A percentile compares a stretch with the other conserved stretches of the same genome.
These are phyloP conservation scores for Eucalyptus tenuipes DNA, from an alignment of 345 rosid species.

Conservation along the genomic window DNA sequence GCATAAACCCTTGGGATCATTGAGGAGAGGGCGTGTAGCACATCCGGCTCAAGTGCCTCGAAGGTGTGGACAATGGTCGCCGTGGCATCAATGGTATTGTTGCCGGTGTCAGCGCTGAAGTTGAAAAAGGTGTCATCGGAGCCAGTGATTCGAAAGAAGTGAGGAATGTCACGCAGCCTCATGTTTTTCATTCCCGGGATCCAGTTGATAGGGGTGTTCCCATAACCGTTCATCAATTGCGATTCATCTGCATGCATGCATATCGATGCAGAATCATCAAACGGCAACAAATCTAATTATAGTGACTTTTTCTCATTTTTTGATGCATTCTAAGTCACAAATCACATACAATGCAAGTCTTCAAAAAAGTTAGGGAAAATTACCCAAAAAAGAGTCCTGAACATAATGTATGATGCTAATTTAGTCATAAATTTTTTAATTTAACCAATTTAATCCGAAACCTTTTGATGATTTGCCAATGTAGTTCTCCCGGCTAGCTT, in stretches of 20 bases:
- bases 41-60: not conserved
- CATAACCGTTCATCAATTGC: not conserved
- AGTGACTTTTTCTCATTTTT: not conserved
- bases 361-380: not conserved
- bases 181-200: not conserved
- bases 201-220: not conserved
- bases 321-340: not conserved
- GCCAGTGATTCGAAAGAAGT: not conserved
- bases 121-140: not conserved
- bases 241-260: not conserved
- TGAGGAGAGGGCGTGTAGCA: not conserved
- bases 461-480: not conserved
- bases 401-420: not conserved
- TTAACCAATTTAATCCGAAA: too few relatives aligned
- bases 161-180: not conserved
- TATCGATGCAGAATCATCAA: not conserved
- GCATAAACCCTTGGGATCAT: not conserved
- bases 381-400: not conserved
- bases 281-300: not conserved
- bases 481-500: too few relatives aligned
- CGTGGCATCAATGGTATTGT: not conserved
- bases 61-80: not conserved
- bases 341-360: not conserved
- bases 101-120: not conserved
- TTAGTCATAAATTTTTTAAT: not conserved